Evolutionary conservation across 169 alveolate genomes (phyloP).

Genomic region (Cryptosporidium parvum): DNA sequence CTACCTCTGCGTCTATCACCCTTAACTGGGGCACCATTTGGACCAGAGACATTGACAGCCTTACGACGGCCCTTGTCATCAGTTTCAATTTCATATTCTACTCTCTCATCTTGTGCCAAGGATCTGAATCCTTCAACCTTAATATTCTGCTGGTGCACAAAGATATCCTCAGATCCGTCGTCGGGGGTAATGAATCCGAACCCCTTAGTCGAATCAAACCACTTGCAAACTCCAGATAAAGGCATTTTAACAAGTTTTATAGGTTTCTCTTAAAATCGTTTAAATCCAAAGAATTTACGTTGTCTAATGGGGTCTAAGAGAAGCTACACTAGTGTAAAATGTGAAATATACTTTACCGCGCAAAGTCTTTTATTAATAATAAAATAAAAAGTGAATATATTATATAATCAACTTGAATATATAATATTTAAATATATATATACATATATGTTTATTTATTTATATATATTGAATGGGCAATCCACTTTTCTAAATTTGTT

Average conservation of each 20-base stretch:
- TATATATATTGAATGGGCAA: background rate
- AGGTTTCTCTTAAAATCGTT: background rate
- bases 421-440: constrained; percentile 2
- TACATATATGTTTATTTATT: background rate
- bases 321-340: background rate
- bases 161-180: constrained; percentile 83
- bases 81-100: constrained; percentile 79
- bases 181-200: constrained; percentile 86
- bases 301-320: constrained; percentile 8
- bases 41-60: constrained; percentile 87
- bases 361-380: background rate
- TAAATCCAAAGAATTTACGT: background rate
- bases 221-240: constrained; percentile 84
- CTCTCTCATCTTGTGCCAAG: constrained; percentile 83
- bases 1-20: constrained; percentile 78
- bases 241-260: constrained; percentile 39
- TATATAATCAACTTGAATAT: too few relatives aligned
- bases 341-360: constrained; percentile 11
- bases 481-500: background rate
- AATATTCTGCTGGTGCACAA: constrained; percentile 85
- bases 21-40: constrained; percentile 83
- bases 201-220: constrained; percentile 87
- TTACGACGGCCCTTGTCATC: constrained; percentile 82
- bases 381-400: background rate
- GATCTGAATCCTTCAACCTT: constrained; percentile 85